Percentiles rank a stretch among this genome's conserved stretches.
phyloP scores from a whole-genome alignment of 2,329 filamentous ascomycete genomes.

The Ascochyta fabae region DNA sequence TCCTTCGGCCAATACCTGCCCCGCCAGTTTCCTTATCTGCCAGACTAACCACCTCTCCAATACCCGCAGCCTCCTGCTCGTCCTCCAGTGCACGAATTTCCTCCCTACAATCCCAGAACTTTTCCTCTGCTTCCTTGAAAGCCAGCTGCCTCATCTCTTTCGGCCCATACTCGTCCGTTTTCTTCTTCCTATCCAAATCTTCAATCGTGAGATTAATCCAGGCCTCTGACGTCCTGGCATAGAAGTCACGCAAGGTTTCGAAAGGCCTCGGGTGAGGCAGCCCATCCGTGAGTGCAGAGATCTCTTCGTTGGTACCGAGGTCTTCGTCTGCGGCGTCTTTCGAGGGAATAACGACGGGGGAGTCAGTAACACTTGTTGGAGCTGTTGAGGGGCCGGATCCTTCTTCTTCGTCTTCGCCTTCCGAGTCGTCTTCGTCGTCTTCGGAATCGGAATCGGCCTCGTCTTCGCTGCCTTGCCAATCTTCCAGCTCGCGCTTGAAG shows the following conservation, averaged over 20 bases:
- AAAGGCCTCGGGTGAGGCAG: slow-evolving; percentile 82
- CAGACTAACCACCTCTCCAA: slow-evolving; percentile 90
- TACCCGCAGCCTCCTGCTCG: slow-evolving; percentile 93
- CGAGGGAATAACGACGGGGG: slow-evolving; percentile 24
- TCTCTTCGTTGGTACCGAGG: slow-evolving; percentile 58
- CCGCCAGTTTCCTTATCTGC: slow-evolving; percentile 67
- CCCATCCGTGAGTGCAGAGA: slow-evolving; percentile 68
- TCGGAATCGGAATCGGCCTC: slow-evolving; percentile 55
- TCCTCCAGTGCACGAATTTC: slow-evolving; percentile 91
- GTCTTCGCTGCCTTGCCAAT: slow-evolving; percentile 71
- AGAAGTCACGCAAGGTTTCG: slow-evolving; percentile 90
- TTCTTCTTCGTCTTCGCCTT: slow-evolving; percentile 52
- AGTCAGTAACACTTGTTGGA: slow-evolving; percentile 56
- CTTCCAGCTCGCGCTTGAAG: slow-evolving; percentile 82
- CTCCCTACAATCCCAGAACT: slow-evolving; percentile 98
- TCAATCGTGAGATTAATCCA: slow-evolving; percentile 91
- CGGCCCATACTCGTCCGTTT: slow-evolving; percentile 56
- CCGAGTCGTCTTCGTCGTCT: slow-evolving; percentile 49
- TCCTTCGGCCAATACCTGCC: slow-evolving; percentile 44
- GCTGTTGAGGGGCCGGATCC: slow-evolving; percentile 61
- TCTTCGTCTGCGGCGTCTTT: slow-evolving; percentile 47
- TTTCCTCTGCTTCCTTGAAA: slow-evolving; percentile 90
- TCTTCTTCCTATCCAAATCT: slow-evolving; percentile 66
- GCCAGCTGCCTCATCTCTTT: slow-evolving; percentile 94
- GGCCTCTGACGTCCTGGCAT: slow-evolving; percentile 80